Percentiles rank a stretch among this genome's conserved stretches.
These are phyloP conservation scores for Erythrobasidium yunnanense DNA, from an alignment of 768 basidiomycete genomes.

Conservation along the genomic window DNA sequence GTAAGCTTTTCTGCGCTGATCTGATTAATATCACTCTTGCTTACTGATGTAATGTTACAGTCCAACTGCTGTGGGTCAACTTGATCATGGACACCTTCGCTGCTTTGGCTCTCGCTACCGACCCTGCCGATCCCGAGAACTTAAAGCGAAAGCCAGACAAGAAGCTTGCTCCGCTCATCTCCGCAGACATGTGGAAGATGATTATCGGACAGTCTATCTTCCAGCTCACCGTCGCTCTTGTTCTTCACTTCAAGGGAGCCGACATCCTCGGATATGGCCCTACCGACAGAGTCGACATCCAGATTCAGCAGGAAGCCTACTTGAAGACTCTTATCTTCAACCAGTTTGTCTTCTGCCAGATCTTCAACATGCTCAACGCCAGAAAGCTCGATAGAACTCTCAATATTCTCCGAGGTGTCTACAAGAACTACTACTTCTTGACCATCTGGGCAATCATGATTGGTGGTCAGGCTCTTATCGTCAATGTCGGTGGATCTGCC, in stretches of 20 bases:
- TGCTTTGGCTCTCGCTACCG: slow-evolving; percentile 91
- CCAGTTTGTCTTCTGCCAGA: slow-evolving; percentile 93
- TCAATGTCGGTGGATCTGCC: slow-evolving; percentile 79
- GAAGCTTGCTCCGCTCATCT: slow-evolving; percentile 78
- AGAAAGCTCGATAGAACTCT: slow-evolving; percentile 70
- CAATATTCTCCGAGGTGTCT: slow-evolving; percentile 79
- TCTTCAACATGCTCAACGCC: slow-evolving; percentile 73
- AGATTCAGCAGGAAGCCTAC: slow-evolving; percentile 36
- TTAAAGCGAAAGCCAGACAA: slow-evolving; percentile 84
- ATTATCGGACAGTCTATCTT: slow-evolving; percentile 80
- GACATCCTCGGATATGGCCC: slow-evolving; percentile 51
- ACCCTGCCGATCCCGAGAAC: slow-evolving; percentile 67
- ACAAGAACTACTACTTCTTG: slow-evolving; percentile 72
- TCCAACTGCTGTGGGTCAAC: slow-evolving; percentile 97
- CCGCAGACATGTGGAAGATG: slow-evolving; percentile 85
- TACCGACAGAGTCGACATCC: slow-evolving; percentile 24
- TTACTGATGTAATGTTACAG: no score
- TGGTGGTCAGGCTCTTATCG: slow-evolving; percentile 71
- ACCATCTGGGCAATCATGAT: slow-evolving; percentile 76
- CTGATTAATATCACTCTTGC: slow-evolving; percentile 94
- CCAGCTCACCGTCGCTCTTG: slow-evolving; percentile 67
- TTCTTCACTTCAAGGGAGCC: slow-evolving; percentile 77
- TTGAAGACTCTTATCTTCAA: slow-evolving; percentile 78
- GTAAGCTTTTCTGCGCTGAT: slow-evolving; percentile 96
- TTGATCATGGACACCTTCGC: slow-evolving; percentile 94